Conservation (phyloP, 2,329 filamentous ascomycete genomes). For the Paraphoma chrysanthemicola region DNA sequence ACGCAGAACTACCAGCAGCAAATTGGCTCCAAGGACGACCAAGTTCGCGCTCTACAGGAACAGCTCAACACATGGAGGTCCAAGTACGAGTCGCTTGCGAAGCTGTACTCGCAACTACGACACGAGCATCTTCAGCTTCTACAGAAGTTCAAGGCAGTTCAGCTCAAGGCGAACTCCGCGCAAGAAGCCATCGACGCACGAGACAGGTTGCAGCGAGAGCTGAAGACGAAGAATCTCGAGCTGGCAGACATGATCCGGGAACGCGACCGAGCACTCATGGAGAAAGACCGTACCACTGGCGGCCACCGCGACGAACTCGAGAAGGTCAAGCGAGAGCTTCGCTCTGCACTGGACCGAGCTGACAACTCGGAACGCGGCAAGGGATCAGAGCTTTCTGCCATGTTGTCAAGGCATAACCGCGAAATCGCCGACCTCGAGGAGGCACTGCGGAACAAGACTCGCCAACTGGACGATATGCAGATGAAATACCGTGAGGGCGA, state of each 20-base stretch:
- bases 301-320: slow-evolving; percentile 92
- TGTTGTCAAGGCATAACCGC: slow-evolving; percentile 95
- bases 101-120: slow-evolving; percentile 94
- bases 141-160: slow-evolving; percentile 94
- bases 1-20: slow-evolving; percentile 86
- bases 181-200: slow-evolving; percentile 95
- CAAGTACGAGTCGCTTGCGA: slow-evolving; percentile 96
- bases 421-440: slow-evolving; percentile 98
- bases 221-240: slow-evolving; percentile 99
- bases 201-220: slow-evolving; percentile 94
- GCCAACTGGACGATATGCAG: slow-evolving; percentile 83
- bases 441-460: slow-evolving; percentile 83
- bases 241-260: slow-evolving; percentile 98
- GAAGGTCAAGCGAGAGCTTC: slow-evolving; percentile 91
- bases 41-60: slow-evolving; percentile 90
- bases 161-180: slow-evolving; percentile 94
- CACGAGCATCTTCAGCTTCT: slow-evolving; percentile 94
- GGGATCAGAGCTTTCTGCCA: slow-evolving; percentile 90
- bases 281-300: slow-evolving; percentile 86
- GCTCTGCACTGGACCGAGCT: slow-evolving; percentile 87
- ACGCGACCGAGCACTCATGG: slow-evolving; percentile 89
- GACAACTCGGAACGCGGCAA: slow-evolving; percentile 93
- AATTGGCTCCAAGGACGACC: slow-evolving; percentile 87
- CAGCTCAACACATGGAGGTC: slow-evolving; percentile 97
- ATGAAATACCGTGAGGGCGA: slow-evolving; percentile 79